A percentile compares a stretch with the other conserved stretches of the same genome.
These are phyloP conservation scores for Aspergillus sclerotiicarbonarius DNA, from an alignment of 495 filamentous ascomycete genomes.

Conservation along the genomic window DNA sequence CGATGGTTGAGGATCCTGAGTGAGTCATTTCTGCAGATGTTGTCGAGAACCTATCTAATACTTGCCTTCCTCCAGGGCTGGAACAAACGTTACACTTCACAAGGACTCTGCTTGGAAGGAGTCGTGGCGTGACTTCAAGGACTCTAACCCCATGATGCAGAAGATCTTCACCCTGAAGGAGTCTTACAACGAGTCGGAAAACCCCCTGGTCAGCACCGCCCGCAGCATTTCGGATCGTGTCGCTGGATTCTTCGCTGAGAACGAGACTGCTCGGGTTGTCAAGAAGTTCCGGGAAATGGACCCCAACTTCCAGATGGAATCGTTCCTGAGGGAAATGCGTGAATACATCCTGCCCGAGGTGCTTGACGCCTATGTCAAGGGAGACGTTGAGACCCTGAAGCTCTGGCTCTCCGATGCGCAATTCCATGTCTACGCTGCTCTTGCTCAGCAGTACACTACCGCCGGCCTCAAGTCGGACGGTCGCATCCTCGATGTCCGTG, in stretches of 20 bases:
- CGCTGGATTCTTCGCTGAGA: conserved; percentile 95
- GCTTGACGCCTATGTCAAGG: conserved; percentile 96
- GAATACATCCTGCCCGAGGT: conserved; percentile 98
- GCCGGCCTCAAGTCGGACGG: conserved; percentile 92
- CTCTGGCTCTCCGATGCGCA: conserved; percentile 95
- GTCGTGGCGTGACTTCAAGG: conserved; percentile 88
- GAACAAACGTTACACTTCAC: conserved; percentile 90
- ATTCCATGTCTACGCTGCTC: conserved; percentile 87
- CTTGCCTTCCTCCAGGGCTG: conserved; percentile 59
- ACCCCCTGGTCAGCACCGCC: conserved; percentile 88
- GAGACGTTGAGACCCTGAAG: conserved; percentile 84
- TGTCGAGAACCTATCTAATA: conserved; percentile 21
- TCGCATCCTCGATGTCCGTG: conserved; percentile 87
- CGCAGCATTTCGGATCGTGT: conserved; percentile 90
- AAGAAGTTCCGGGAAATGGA: conserved; percentile 98
- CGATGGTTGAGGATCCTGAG: conserved; percentile 80
- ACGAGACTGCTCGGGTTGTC: conserved; percentile 94
- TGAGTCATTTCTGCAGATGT: conserved; percentile 45
- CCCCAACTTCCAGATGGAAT: conserved; percentile 89
- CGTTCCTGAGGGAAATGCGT: conserved; percentile 88
- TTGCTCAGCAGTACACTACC: conserved; percentile 90
- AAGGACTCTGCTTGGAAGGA: conserved; percentile 97
- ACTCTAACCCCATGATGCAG: conserved; percentile 85
- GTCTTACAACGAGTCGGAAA: conserved; percentile 92
- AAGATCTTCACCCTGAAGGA: conserved; percentile 78